Conservation (phyloP, 164 flowering plant species). For the Liriodendron chinense region DNA sequence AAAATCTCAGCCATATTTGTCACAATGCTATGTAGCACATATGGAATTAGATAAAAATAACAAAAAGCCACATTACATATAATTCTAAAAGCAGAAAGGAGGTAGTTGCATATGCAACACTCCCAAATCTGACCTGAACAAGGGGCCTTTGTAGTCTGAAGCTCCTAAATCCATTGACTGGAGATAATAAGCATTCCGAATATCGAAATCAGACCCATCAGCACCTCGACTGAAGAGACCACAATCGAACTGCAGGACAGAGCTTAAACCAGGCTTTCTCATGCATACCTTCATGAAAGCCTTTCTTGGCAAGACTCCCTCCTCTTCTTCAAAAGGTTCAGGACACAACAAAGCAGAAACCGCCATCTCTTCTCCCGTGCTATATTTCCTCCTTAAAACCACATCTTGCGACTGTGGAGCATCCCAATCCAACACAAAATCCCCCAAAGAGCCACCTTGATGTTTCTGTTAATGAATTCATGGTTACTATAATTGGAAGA, state of each 20-base stretch:
- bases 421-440: constrained; percentile 59
- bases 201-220: constrained; percentile 31
- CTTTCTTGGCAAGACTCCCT: constrained; percentile 33
- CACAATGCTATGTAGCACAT: too few species aligned
- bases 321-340: constrained; percentile 13
- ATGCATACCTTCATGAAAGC: constrained; percentile 73
- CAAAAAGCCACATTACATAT: too few species aligned
- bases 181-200: constrained; percentile 44
- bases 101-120: not conserved
- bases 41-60: too few species aligned
- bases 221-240: constrained; percentile 25
- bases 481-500: not conserved
- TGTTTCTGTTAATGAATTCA: constrained; percentile 20
- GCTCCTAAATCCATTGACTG: constrained; percentile 25
- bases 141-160: constrained; percentile 60
- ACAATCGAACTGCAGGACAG: constrained; percentile 79
- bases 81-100: too few species aligned
- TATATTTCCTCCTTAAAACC: constrained; percentile 53
- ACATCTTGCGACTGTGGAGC: constrained; percentile 58
- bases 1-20: too few species aligned
- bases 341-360: constrained; percentile 65
- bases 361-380: constrained; percentile 68
- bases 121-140: constrained; percentile 43
- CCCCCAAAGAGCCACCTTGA: constrained; percentile 42
- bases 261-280: constrained; percentile 61